Evolutionary conservation across 2,329 filamentous ascomycete genomes (phyloP), one percentile per base, ranked within the genome.

Genomic region (Exophiala viscosa): DNA sequence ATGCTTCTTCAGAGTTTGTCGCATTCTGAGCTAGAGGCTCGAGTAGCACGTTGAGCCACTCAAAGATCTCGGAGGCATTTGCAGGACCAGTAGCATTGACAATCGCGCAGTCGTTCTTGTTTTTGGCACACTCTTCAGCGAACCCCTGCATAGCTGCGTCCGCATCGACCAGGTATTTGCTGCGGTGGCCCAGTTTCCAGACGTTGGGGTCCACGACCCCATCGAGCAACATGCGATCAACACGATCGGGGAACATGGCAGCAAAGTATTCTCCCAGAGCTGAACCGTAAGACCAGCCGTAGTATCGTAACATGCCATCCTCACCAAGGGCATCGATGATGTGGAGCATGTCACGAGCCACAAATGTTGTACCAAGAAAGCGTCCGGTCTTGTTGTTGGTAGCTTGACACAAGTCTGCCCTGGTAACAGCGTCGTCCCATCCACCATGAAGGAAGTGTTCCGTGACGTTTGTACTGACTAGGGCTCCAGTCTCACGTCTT

Each of bases 321-420:
- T 73, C 73, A 1, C 58, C 64, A 2, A 76, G 55, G 0, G 72
- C 70, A 45, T 78, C 74, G 0, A 72, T 71, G 45, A 78, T 69
- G 4, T 61, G 48, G 50, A 76, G 69, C 56, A 77, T 65, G 52
- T 79, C 76, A 23, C 75, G 64, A 0, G 69, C 76, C 0, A 68
- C 66, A 52, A 72, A 77, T 0, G 71, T 69, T 0, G 73, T 76
- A 10, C 75, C 73, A 11, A 55, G 18, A 15, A 48, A 44, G 5
- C 38, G 14, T 9, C 48, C 53, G 2, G 48, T 48, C 18, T 36
- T 38, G 14, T 55, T 43, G 20, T 14, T 32, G 14, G 17, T 33
- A 7, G 42, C 34, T 34, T 33, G 44, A 32, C 55, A 55, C 8
- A n/a, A 7, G 9, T 54, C 51, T 18, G 51, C 51, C 14, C 11